Conservation (phyloP, 2,329 filamentous ascomycete genomes). For the Furcasterigmium furcatum region DNA sequence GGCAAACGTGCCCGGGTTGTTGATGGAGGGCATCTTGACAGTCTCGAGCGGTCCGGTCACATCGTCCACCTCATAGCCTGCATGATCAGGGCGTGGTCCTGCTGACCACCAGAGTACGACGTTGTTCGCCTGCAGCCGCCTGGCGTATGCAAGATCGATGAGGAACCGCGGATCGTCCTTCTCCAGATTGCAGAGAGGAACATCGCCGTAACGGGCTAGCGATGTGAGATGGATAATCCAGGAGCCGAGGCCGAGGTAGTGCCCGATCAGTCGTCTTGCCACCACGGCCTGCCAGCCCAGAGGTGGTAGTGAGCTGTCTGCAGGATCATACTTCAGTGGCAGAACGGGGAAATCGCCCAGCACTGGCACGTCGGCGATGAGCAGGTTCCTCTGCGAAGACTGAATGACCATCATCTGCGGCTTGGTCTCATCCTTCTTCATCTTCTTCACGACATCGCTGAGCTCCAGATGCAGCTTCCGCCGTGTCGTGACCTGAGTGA, state of each 20-base stretch:
- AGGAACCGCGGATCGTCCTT: slow-evolving; percentile 90
- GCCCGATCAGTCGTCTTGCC: slow-evolving; percentile 78
- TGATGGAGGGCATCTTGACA: slow-evolving; percentile 88
- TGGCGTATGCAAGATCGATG: slow-evolving; percentile 93
- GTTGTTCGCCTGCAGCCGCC: slow-evolving; percentile 83
- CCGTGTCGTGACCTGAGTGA: slow-evolving; percentile 81
- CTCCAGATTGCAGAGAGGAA: slow-evolving; percentile 93
- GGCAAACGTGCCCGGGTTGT: slow-evolving; percentile 89
- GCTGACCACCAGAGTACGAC: slow-evolving; percentile 97
- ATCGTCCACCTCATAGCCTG: slow-evolving; percentile 92
- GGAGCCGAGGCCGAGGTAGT: slow-evolving; percentile 88
- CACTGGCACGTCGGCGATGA: slow-evolving; percentile 81
- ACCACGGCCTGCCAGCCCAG: slow-evolving; percentile 92
- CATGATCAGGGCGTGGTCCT: slow-evolving; percentile 85
- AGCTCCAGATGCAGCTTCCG: slow-evolving; percentile 88
- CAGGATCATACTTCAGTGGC: slow-evolving; percentile 74
- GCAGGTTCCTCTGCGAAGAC: slow-evolving; percentile 76
- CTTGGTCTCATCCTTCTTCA: slow-evolving; percentile 78
- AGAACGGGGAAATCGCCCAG: slow-evolving; percentile 83
- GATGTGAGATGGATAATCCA: slow-evolving; percentile 89
- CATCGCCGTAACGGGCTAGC: slow-evolving; percentile 86
- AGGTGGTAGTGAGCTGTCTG: slow-evolving; percentile 84
- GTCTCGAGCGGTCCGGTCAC: slow-evolving; percentile 78
- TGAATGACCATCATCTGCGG: slow-evolving; percentile 87
- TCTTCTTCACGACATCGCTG: slow-evolving; percentile 83